Evolutionary conservation across 495 filamentous ascomycete species (phyloP).

Genomic region (Neurospora tetrasperma): DNA sequence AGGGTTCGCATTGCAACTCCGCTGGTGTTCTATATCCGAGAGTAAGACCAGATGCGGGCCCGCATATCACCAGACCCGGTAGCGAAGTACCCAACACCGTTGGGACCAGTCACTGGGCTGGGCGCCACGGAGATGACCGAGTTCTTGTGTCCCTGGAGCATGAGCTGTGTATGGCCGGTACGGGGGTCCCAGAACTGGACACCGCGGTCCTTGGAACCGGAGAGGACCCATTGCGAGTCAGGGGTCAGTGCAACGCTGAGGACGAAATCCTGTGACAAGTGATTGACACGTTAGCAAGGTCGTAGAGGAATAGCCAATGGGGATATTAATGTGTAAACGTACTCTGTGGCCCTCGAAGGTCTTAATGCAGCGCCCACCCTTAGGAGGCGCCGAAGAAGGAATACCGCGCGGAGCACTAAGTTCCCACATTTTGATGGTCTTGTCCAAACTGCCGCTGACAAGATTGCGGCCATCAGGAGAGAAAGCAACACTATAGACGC

Average conservation of each 20-base stretch:
- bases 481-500: slow-evolving; percentile 88
- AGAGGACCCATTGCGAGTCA: slow-evolving; percentile 82
- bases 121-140: slow-evolving; percentile 85
- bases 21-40: slow-evolving; percentile 8
- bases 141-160: slow-evolving; percentile 91
- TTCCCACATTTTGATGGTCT: slow-evolving; percentile 96
- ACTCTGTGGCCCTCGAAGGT: slow-evolving; percentile 90
- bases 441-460: slow-evolving; percentile 82
- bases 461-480: slow-evolving; percentile 79
- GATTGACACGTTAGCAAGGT: neutral
- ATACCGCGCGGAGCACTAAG: slow-evolving; percentile 58
- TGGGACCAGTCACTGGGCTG: slow-evolving; percentile 72
- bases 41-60: slow-evolving; percentile 80
- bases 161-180: slow-evolving; percentile 79
- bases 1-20: neutral
- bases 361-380: slow-evolving; percentile 72
- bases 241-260: slow-evolving; percentile 81
- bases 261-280: slow-evolving; percentile 63
- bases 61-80: slow-evolving; percentile 87
- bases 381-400: slow-evolving; percentile 39
- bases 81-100: slow-evolving; percentile 60
- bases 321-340: slow-evolving; percentile 21
- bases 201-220: slow-evolving; percentile 80
- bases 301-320: neutral
- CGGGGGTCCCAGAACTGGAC: slow-evolving; percentile 91